Base-by-base conservation (phyloP, 2,329 filamentous ascomycete genomes). In the Metarhizium robertsii region DNA sequence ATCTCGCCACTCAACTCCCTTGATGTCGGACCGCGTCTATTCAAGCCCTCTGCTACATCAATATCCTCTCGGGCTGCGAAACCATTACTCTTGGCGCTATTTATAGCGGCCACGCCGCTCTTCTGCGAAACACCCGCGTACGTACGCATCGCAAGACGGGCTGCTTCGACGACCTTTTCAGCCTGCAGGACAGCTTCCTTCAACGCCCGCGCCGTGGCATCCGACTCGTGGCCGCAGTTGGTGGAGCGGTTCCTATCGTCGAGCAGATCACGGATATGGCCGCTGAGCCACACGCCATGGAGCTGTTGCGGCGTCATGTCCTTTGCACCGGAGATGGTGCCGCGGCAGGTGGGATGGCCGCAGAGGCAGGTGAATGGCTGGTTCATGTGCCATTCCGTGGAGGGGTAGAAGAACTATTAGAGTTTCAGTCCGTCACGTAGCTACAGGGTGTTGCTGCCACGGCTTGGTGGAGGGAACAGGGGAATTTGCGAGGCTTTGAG, bases 351-450 rank as follows among this genome's bases (percentile, higher is more conserved):
- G 0, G 73, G 61, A 4, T 74, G 75, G 58, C 76, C 75, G 66
- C 86, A 90, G 57, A 79, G 73, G 66, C 86, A 90, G 57, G 79
- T 71, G 65, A 90, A 90, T 4, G 84, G 78, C 73, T 89, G 86
- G 36, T 82, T 81, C 86, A 90, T 88, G 64, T 75, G 64, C 85
- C 85, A 90, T 70, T 90, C 86, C 1, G 85, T 88, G 54, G 83
- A 87, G 4, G 86, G 85, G 63, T 90, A 90, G 71, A 89, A 90
- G 73, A 88, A 90, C 66, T 81, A 11, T 52, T 30, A 54, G 48
- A 57, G 38, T 18, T 32, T 25, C 20, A 25, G n/a, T 10, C 11
- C 25, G 4, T 3, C 6, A 25, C 4, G 14, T 25, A 29, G 25
- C 25, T 25, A 25, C 25, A 25, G 25, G 25, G 25, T 25, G 20